Evolutionary conservation across 2,329 filamentous ascomycete species (phyloP), one percentile per base, ranked within the genome.

Genomic region (Penicillium sp.): DNA sequence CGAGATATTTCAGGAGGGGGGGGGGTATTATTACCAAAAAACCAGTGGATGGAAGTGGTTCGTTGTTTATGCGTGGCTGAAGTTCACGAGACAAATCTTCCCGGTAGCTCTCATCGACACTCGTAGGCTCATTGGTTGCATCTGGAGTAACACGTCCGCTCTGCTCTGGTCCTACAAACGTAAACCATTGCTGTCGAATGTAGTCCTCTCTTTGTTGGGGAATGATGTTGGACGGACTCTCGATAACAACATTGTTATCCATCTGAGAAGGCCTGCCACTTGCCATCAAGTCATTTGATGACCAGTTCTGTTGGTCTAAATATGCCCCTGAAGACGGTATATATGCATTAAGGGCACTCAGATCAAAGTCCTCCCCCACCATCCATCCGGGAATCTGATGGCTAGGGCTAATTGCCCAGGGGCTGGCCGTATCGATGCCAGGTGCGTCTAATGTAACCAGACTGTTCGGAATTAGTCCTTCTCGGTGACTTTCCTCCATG

Each of bases 341-440:
- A 4, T 53, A 53, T 2, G 60, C 58, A 57, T 63, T 65, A 3
- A 66, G 40, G 9, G 60, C 63, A 47, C 60, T 52, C 7, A 65
- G 20, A 35, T 66, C 62, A 45, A 66, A 66, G 20, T 65, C 52
- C 5, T 66, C 63, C 20, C 56, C 55, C 5, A 60, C 62, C 18
- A 66, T 42, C 63, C 63, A 65, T 1, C 58, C 51, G 3, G 64
- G 62, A 3, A 57, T 47, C 33, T 63, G 58, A 3, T 51, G 47
- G 18, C 33, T 50, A 3, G 40, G 23, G 21, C 57, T 47, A 35
- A 62, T 52, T 12, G 48, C 42, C 58, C 60, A 59, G 21, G 35
- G 35, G n/a, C 30, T 52, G 1, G 35, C 14, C 12, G 35, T 5
- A 20, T 35, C 38, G 7, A 49, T 55, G n/a, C 12, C 24, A 24